Percentiles rank a stretch among this genome's conserved stretches.
Evolutionary conservation across 768 basidiomycete genomes (phyloP).

Genomic region (Boletus eberwhitei): DNA sequence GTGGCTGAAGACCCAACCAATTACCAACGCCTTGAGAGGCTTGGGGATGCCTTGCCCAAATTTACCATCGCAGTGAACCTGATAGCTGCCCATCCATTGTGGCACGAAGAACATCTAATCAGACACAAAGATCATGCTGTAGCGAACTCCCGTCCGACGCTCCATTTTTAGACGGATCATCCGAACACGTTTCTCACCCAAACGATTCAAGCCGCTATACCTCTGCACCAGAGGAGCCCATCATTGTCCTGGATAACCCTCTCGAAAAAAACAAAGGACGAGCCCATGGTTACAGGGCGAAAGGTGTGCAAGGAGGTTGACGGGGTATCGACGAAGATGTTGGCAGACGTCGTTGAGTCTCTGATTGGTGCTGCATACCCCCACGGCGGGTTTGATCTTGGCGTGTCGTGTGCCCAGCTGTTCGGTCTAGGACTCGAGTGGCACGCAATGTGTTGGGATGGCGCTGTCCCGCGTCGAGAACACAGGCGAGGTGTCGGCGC

Average conservation of each 20-base stretch:
- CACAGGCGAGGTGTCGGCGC: conserved; percentile 42
- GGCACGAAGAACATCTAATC: conserved; percentile 78
- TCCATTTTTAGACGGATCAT: conserved; percentile 68
- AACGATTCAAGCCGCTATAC: conserved; percentile 40
- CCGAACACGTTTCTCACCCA: conserved; percentile 43
- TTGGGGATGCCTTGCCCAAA: conserved; percentile 76
- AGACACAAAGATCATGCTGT: conserved; percentile 72
- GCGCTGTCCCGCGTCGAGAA: conserved; percentile 31
- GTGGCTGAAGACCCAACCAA: conserved; percentile 54
- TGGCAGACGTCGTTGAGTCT: conserved; percentile 84
- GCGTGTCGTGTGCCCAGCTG: conserved; percentile 52
- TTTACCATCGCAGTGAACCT: conserved; percentile 58
- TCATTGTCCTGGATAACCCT: neutral
- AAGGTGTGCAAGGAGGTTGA: conserved; percentile 29
- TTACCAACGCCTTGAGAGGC: conserved; percentile 72
- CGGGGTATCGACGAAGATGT: conserved; percentile 71
- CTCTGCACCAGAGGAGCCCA: conserved; percentile 1
- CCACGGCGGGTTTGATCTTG: conserved; percentile 60
- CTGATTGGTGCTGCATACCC: conserved; percentile 76
- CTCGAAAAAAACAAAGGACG: conserved; percentile 28
- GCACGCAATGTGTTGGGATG: conserved; percentile 45
- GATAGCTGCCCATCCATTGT: conserved; percentile 60
- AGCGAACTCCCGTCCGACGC: conserved; percentile 52
- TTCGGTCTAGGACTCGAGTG: conserved; percentile 65
- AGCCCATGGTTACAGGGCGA: conserved; percentile 18